Base-by-base conservation (phyloP, 345 rosid genomes). In the Aegle marmelos region DNA sequence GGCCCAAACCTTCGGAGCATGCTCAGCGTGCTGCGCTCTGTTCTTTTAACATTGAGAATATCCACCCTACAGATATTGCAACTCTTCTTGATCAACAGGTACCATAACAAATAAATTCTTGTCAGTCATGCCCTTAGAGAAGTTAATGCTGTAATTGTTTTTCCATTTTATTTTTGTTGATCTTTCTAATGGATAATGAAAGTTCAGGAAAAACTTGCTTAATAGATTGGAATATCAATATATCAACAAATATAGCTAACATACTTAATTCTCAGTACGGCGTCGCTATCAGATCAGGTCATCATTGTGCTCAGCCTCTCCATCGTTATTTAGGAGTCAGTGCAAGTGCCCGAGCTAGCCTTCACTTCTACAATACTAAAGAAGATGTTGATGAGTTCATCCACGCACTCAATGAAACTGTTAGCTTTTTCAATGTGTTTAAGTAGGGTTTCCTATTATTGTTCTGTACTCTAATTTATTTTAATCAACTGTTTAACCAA, bases 251-350 rank as follows among this genome's bases (percentile, higher is more conserved):
- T 28, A 11, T 39, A 31, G 68, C 78, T 79, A 25, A 81, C 63
- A 17, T 75, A 33, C 59, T 73, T 65, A 25, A 7, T 70, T 81
- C 72, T 69, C 99, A 95, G 99, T 97, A 95, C 75, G 99, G 99
- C 31, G 97, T 94, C 79, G 99, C 99, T 6, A 88, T 94, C 82
- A 89, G 99, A 88, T 91, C 98, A 19, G 99, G 99, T 77, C 99
- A 93, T 83, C 99, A 95, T 80, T 95, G 99, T 22, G 93, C 99
- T 1, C 99, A 93, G 81, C 98, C 98, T 60, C 97, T 95, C 57
- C 99, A 95, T 80, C 86, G 96, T 70, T 78, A 86, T 77, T 85
- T 95, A 76, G 98, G 99, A 62, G 86, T 92, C 70, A 91, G 68
- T 70, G 91, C 98, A 7, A 95, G 96, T 59, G 99, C 99, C 0